These are phyloP conservation scores for Porogramme epimiltina DNA, from an alignment of 1,284 basidiomycete genomes.

Conservation along the genomic window DNA sequence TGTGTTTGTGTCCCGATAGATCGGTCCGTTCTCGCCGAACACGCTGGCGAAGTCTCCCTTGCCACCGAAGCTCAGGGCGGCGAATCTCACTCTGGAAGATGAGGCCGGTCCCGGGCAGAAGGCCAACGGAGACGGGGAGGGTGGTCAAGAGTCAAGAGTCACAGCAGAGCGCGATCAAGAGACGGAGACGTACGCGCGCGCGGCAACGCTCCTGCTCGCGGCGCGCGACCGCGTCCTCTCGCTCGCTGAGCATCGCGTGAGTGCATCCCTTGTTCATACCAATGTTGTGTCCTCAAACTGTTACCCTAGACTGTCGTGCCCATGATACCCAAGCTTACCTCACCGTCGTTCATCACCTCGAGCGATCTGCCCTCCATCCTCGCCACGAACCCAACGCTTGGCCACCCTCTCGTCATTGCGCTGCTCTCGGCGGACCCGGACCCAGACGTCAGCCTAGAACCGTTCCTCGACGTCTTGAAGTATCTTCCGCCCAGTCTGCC, in stretches of 20 bases:
- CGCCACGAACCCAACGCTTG: slow-evolving; percentile 67
- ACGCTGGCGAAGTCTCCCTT: slow-evolving; percentile 69
- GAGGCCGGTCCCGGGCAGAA: slow-evolving; percentile 52
- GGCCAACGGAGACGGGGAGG: slow-evolving; percentile 2
- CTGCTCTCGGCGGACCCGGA: slow-evolving; percentile 42
- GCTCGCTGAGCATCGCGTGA: slow-evolving; percentile 72
- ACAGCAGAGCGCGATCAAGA: slow-evolving; percentile 39
- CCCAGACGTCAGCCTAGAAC: slow-evolving; percentile 35
- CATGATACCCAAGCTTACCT: slow-evolving; percentile 46
- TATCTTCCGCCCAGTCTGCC: slow-evolving; percentile 66
- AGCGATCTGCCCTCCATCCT: slow-evolving; percentile 66
- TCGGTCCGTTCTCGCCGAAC: slow-evolving; percentile 74
- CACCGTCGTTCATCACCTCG: slow-evolving; percentile 63
- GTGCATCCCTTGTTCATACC: slow-evolving; percentile 2
- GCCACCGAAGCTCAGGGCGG: slow-evolving; percentile 69
- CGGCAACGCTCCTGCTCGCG: slow-evolving; percentile 63
- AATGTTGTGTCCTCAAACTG: background rate
- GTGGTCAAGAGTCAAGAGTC: slow-evolving; percentile 23
- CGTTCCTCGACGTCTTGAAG: slow-evolving; percentile 60
- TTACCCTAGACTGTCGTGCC: slow-evolving; percentile 37
- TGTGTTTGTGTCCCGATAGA: slow-evolving; percentile 45
- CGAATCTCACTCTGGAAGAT: slow-evolving; percentile 66
- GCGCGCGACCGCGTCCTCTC: slow-evolving; percentile 70
- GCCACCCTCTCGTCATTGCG: slow-evolving; percentile 61
- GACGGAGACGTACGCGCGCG: slow-evolving; percentile 46